Conservation (phyloP, 768 basidiomycete genomes). For the Trametes meyenii region DNA sequence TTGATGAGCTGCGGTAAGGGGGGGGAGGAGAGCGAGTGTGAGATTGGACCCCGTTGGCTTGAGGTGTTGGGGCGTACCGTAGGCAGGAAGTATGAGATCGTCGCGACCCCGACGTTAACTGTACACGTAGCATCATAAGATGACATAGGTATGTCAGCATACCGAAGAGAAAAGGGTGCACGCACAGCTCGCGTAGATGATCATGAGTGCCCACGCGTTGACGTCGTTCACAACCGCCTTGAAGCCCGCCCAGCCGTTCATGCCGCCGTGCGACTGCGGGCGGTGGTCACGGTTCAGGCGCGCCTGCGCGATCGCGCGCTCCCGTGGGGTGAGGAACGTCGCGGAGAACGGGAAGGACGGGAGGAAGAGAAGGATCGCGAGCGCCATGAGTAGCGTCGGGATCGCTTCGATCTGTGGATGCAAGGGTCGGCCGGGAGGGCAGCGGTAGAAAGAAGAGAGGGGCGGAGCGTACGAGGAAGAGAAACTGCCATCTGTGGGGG, state of each 20-base stretch:
- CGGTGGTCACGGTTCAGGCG: conserved; percentile 56
- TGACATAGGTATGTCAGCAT: neutral
- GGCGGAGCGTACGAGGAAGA: conserved; percentile 49
- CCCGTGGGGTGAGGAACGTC: conserved; percentile 52
- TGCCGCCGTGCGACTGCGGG: conserved; percentile 59
- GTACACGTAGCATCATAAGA: neutral
- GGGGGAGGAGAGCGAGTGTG: too few relatives aligned
- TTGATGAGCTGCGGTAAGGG: conserved; percentile 47
- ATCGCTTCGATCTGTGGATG: conserved; percentile 53
- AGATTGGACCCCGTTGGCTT: neutral
- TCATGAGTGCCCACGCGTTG: conserved; percentile 56
- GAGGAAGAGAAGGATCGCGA: conserved; percentile 50
- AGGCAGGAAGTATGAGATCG: conserved; percentile 58
- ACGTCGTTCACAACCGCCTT: conserved; percentile 52
- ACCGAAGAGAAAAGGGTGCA: neutral
- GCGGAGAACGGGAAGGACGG: conserved; percentile 61
- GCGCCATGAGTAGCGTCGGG: conserved; percentile 56
- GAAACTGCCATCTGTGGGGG: conserved; percentile 57
- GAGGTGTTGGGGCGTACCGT: conserved; percentile 39
- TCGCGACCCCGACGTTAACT: conserved; percentile 62
- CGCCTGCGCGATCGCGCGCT: conserved; percentile 60
- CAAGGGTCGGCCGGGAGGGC: neutral
- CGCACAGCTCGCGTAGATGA: conserved; percentile 48
- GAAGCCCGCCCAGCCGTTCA: conserved; percentile 58
- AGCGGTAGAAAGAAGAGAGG: neutral